Base-by-base conservation (phyloP, 2,329 filamentous ascomycete genomes). In the Botrytis cinerea region DNA sequence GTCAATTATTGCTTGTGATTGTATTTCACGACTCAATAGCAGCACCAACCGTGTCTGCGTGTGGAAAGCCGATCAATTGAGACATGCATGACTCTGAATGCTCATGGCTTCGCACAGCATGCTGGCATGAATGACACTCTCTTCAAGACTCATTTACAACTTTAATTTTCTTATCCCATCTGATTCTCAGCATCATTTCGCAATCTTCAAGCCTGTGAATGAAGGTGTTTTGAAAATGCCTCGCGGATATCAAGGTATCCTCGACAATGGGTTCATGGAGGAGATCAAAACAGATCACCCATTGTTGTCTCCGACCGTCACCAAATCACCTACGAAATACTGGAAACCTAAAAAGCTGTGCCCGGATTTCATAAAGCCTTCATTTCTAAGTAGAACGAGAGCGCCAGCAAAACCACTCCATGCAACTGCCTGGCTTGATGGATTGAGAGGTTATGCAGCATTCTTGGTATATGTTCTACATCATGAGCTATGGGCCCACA, bases 381-480 rank as follows among this genome's bases (percentile, higher is more conserved):
- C 69, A 43, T 59, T 74, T 40, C 60, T 74, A 25, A 63, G n/a
- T n/a, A 63, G 48, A 28, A 43, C 45, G 9, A 63, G 51, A 28
- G 74, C 60, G 14, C 72, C 74, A 25, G 57, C 54, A 22, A 75
- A 74, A 61, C 70, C 48, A 38, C 40, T 72, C 18, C 51, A 66
- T 60, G 61, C 64, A 18, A 75, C 74, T 7, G 74, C 74, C 4
- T 75, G 85, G 77, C 82, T 87, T 48, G 85, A 86, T 76, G 85
- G 85, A 40, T 79, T 86, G 64, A 83, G 85, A 69, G 85, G 85
- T 48, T 80, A 86, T 64, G 85, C 85, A 16, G 84, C 84, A 10
- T 78, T 86, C 60, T 72, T 86, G 66, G 85, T 87, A 72, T 86
- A 85, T 75, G 77, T 84, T 78, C 84, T 83, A 74, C 85, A 86